Evolutionary conservation across 2,329 filamentous ascomycete genomes (phyloP).

Genomic region (Neurospora crassa): DNA sequence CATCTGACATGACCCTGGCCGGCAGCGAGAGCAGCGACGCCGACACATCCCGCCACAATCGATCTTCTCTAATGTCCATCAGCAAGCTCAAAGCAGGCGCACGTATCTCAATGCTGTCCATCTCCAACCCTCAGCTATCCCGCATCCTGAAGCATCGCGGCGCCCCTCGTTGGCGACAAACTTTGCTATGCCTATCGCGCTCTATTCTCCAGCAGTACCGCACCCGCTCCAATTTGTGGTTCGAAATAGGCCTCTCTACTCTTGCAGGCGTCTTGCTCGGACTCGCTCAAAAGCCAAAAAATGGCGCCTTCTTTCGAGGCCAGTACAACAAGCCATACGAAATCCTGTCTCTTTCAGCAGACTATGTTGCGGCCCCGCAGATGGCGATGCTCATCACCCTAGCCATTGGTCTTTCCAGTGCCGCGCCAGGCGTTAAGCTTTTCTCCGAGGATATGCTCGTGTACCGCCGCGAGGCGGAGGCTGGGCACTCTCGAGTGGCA

Average conservation of each 20-base stretch:
- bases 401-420: conserved; percentile 44
- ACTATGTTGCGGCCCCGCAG: conserved; percentile 40
- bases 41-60: not conserved
- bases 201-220: conserved; percentile 49
- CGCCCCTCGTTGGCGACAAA: conserved; percentile 37
- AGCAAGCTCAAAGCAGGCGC: conserved; percentile 14
- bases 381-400: conserved; percentile 43
- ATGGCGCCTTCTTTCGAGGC: conserved; percentile 44
- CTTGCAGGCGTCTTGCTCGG: conserved; percentile 46
- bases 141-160: conserved; percentile 37
- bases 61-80: conserved; percentile 4
- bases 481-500: conserved; percentile 44
- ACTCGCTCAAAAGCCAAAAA: conserved; percentile 37
- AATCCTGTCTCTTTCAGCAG: conserved; percentile 39
- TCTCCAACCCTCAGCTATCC: not conserved
- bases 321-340: conserved; percentile 41
- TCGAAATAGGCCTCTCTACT: conserved; percentile 43
- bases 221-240: conserved; percentile 37
- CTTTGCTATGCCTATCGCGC: conserved; percentile 41
- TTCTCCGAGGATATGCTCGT: conserved; percentile 48
- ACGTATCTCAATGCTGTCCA: not conserved
- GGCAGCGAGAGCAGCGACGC: not conserved
- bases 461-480: conserved; percentile 44
- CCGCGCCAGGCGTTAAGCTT: conserved; percentile 44
- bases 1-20: not conserved